These are phyloP conservation scores for Microsporum ferrugineum DNA, from an alignment of 2,329 filamentous ascomycete genomes.

Conservation along the genomic window DNA sequence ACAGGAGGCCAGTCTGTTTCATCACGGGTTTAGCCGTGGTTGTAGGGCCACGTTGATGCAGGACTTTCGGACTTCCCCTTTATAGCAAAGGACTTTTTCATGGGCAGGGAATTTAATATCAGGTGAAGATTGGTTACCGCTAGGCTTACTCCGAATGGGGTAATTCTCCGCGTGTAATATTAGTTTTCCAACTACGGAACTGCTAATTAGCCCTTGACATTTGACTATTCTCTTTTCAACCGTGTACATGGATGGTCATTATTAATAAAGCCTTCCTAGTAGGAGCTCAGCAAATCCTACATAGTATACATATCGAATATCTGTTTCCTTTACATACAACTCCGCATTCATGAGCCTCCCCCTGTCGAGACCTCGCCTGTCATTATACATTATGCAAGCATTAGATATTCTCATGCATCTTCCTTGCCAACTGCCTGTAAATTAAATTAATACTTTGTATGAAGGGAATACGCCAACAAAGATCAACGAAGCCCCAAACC, in stretches of 20 bases:
- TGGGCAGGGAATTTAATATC: neutral
- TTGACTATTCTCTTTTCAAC: no score
- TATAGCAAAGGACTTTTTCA: neutral
- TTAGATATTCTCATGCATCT: neutral
- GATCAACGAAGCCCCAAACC: no score
- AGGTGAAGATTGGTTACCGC: neutral
- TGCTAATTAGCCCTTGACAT: neutral
- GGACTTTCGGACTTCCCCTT: neutral
- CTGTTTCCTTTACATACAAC: neutral
- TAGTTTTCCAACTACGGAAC: neutral
- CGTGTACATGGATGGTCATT: no score
- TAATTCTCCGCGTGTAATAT: neutral
- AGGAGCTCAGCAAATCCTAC: no score
- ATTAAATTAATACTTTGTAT: neutral
- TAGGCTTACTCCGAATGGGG: neutral
- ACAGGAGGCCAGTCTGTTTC: neutral
- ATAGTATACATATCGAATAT: no score
- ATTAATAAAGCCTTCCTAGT: no score
- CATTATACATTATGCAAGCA: neutral
- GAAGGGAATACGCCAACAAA: no score
- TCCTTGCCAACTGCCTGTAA: neutral
- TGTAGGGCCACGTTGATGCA: neutral
- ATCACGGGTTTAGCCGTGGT: neutral
- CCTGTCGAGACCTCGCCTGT: neutral
- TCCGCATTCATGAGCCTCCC: neutral